These are phyloP conservation scores for Ceratobasidium sp. DNA, from an alignment of 1,284 basidiomycete genomes.

Conservation along the genomic window DNA sequence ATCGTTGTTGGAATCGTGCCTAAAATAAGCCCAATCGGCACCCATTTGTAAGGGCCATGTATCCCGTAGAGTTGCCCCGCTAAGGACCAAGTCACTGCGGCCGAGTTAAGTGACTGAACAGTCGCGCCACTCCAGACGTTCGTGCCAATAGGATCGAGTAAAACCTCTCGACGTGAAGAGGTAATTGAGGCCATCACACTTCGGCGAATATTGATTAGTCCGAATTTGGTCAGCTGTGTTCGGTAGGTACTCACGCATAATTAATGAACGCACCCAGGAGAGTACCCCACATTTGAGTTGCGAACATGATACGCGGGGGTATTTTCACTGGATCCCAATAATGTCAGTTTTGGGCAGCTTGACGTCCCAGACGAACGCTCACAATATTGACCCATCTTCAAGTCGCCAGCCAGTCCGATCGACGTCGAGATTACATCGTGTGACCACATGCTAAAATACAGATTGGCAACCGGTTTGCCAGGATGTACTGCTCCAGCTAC, in stretches of 20 bases:
- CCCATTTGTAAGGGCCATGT: constrained; percentile 68
- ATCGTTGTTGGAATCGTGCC: constrained; percentile 67
- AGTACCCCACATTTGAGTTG: constrained; percentile 76
- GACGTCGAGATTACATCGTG: constrained; percentile 69
- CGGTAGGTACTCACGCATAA: constrained; percentile 48
- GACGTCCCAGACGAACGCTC: neutral
- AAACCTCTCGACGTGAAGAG: constrained; percentile 64
- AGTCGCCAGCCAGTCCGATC: constrained; percentile 67
- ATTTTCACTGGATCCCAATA: constrained; percentile 67
- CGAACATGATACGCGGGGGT: constrained; percentile 78
- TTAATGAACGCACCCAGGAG: constrained; percentile 66
- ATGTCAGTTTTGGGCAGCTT: neutral
- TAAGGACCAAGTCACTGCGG: constrained; percentile 76
- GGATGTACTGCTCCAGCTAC: constrained; percentile 73
- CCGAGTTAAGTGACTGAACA: constrained; percentile 69
- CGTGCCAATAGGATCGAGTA: constrained; percentile 68
- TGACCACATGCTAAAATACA: constrained; percentile 65
- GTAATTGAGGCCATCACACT: constrained; percentile 61
- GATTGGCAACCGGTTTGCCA: constrained; percentile 75
- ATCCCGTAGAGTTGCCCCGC: constrained; percentile 70
- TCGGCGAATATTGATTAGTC: neutral
- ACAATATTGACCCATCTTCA: constrained; percentile 81
- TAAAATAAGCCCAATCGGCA: constrained; percentile 68
- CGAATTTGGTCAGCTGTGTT: neutral
- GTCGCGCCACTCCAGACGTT: constrained; percentile 73